phyloP scores from a whole-genome alignment of 441 rosid genomes.

The Eruca vesicaria region DNA sequence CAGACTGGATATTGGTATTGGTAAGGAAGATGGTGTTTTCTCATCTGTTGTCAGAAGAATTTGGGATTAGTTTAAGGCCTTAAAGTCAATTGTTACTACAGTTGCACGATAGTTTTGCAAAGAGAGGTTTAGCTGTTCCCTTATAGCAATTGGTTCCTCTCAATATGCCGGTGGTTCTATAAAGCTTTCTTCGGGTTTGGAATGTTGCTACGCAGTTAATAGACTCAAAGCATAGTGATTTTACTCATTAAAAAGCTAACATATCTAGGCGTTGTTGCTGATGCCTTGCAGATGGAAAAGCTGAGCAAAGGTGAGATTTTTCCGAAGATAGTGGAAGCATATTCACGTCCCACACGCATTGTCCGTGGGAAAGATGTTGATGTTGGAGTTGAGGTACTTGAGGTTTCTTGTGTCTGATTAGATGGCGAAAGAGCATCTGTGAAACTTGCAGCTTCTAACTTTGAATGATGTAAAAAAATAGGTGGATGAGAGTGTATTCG shows the following conservation, averaged over 20 bases:
- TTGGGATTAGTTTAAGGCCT: not conserved
- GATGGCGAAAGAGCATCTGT: not conserved
- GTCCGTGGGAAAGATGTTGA: conserved; percentile 86
- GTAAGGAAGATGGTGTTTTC: not conserved
- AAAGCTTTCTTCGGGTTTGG: not conserved
- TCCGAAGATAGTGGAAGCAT: conserved; percentile 84
- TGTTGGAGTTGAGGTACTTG: conserved; percentile 57
- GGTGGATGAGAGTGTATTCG: conserved; percentile 87
- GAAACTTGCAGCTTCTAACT: conserved; percentile 22
- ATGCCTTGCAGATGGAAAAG: conserved; percentile 65
- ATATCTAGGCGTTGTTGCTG: not conserved
- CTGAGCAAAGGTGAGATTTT: conserved; percentile 62
- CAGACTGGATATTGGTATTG: not conserved
- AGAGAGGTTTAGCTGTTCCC: not conserved
- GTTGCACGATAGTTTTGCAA: not conserved
- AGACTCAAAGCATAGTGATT: not conserved
- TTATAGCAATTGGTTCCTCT: not conserved
- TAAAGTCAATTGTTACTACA: not conserved
- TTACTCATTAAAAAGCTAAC: not conserved
- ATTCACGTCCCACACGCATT: conserved; percentile 97
- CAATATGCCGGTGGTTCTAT: not conserved
- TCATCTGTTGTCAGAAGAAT: not conserved
- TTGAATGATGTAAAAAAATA: conserved; percentile 22
- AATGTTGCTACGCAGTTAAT: not conserved
- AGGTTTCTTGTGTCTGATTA: conserved; percentile 6